Evolutionary conservation across 805 yeast genomes (phyloP), one percentile per base, ranked within the genome.

Genomic region (Myxozyma lipomycoides): DNA sequence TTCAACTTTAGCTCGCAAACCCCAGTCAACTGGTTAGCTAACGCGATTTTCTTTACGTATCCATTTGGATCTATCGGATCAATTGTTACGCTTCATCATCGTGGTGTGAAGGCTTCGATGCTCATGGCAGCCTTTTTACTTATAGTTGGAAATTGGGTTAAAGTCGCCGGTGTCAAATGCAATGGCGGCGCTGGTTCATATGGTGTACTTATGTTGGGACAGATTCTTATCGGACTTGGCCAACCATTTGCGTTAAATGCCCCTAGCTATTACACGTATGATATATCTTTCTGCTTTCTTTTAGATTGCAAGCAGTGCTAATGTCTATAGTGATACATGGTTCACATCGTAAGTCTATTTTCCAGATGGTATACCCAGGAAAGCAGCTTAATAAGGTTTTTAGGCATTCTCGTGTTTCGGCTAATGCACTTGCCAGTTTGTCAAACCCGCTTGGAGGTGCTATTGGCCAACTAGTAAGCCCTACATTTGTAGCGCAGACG

Each of bases 401-500:
- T 25, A 51, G 55, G 18, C 41, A 58, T 32, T 64, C 69, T 2
- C 60, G 69, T 26, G 64, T 66, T 12, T 62, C 69, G 15, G 69
- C 69, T n/a, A 66, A 66, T 45, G 69, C 69, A 10, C 54, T 66
- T 22, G 67, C 66, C 3, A 61, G 69, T 17, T 51, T 66, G 30
- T 59, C 69, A 3, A 66, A 66, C 46, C 69, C 69, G 1, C 56
- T 66, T 9, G 69, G 69, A 9, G 69, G 66, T 12, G 69, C 69
- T 15, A 56, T 66, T 34, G 69, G 66, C 12, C 64, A 64, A 41
- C 60, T 66, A 1, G 64, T 66, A 6, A 66, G 69, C 12, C 69
- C 69, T 7, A 62, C 66, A 2, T 55, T 65, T 39, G 67, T 65
- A 5, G 45, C 62, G 12, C 32, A 61, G 18, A 40, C 61, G 7